Base-by-base conservation (phyloP, 2,329 filamentous ascomycete species). In the Parastagonospora avenae region DNA sequence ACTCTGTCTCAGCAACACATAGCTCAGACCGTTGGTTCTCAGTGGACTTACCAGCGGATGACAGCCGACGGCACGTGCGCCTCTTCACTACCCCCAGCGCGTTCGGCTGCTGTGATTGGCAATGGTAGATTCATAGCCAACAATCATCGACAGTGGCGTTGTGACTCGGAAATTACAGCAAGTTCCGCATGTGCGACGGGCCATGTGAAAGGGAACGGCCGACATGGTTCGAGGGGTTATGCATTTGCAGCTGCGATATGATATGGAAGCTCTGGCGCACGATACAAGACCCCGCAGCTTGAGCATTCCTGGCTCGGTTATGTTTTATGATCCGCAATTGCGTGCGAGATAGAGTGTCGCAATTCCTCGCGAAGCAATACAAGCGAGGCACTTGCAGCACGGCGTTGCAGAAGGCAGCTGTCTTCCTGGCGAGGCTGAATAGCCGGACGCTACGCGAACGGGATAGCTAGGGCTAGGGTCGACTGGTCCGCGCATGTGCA, bases 81-180 rank as follows among this genome's bases (percentile, higher is more conserved):
- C 29, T 33, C 31, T 40, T 27, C 32, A 46, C 38, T 24, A 42
- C 16, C 12, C 19, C 46, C 46, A 48, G 37, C 15, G 40, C 47
- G 38, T 36, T 28, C 30, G 28, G 37, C 28, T 28, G 32, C 38
- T 31, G 24, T 59, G 48, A 60, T 62, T 61, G 56, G 60, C 32
- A 28, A 52, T 30, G 24, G 35, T 14, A 15, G 33, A 42, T 42
- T 53, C 52, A 56, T 50, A 43, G 47, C 41, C 40, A 40, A 33
- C 16, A 30, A 42, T 29, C 36, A 37, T 54, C 42, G 43, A 51
- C 43, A 42, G 48, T 49, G 50, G 42, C 57, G 44, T 29, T 58
- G 59, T 60, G 60, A 62, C 10, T 52, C 61, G 62, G 62, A 65
- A 50, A 65, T 64, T 57, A 57, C 54, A 46, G 48, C 39, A 33